phyloP scores from a whole-genome alignment of 1,284 basidiomycete genomes.

The Sporisorium graminicola region DNA sequence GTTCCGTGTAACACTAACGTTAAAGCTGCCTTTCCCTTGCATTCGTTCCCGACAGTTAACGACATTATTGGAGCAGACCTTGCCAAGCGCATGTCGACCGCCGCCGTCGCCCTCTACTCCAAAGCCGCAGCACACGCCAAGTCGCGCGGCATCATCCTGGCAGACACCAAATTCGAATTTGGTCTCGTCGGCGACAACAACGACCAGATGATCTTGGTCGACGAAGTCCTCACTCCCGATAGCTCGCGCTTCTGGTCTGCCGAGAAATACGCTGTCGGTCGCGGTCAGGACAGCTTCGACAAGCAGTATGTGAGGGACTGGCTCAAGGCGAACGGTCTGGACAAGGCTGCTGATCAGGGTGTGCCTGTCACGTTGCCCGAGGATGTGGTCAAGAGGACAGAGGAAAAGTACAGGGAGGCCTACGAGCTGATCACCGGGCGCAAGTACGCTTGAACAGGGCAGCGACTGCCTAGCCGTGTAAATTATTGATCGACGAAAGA shows the following conservation, averaged over 20 bases:
- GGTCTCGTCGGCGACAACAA: conserved; percentile 74
- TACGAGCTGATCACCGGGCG: conserved; percentile 63
- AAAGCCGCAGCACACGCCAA: conserved; percentile 84
- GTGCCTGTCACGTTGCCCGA: conserved; percentile 60
- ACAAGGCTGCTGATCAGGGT: conserved; percentile 60
- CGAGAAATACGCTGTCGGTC: conserved; percentile 80
- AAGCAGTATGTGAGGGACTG: conserved; percentile 97
- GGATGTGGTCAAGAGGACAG: conserved; percentile 61
- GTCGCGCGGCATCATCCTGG: conserved; percentile 87
- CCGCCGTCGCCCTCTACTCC: conserved; percentile 79
- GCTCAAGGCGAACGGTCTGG: conserved; percentile 69
- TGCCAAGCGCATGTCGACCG: conserved; percentile 76
- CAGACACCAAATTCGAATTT: conserved; percentile 94
- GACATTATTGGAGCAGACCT: conserved; percentile 71
- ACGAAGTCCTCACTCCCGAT: conserved; percentile 96
- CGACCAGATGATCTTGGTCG: conserved; percentile 83
- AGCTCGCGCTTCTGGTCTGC: conserved; percentile 96
- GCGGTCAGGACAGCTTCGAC: conserved; percentile 89
- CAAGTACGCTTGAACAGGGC: conserved; percentile 22
- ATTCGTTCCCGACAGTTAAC: conserved; percentile 14
- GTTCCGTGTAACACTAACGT: background rate
- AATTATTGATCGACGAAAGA: background rate
- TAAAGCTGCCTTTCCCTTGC: background rate
- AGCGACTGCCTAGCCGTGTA: too few relatives aligned
- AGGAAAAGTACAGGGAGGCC: conserved; percentile 66